A percentile compares a stretch with the other conserved stretches of the same genome.
These are phyloP conservation scores for Aspergillaceae sp. DNA, from an alignment of 2,329 filamentous ascomycete species.

Conservation along the genomic window DNA sequence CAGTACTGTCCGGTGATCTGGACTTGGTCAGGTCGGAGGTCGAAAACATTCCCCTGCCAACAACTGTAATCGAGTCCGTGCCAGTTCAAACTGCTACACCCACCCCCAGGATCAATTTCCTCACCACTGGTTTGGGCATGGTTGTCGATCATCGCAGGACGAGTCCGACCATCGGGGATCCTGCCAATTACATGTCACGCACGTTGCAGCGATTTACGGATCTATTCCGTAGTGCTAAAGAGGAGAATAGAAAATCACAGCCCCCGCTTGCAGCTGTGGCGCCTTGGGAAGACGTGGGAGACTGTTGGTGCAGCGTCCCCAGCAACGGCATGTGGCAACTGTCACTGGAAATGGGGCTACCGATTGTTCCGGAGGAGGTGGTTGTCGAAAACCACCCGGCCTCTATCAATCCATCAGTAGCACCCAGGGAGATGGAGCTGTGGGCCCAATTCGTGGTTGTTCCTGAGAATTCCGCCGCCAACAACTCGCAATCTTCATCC, in stretches of 20 bases:
- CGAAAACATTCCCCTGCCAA: constrained; percentile 13
- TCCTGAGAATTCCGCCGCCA: constrained; percentile 3
- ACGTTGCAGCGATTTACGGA: too few relatives aligned
- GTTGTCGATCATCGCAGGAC: constrained; percentile 51
- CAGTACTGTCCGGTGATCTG: constrained; percentile 23
- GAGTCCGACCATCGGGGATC: constrained; percentile 46
- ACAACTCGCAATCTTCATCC: neutral
- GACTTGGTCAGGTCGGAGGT: constrained; percentile 17
- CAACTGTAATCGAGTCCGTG: constrained; percentile 10
- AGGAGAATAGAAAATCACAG: constrained; percentile 1
- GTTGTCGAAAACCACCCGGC: constrained; percentile 65
- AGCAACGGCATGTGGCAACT: constrained; percentile 39
- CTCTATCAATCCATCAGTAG: constrained; percentile 51
- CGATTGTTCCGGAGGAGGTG: constrained; percentile 58
- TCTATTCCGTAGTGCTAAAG: too few relatives aligned
- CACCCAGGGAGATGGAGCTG: constrained; percentile 61
- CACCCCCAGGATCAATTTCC: constrained; percentile 58
- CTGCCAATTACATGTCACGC: neutral
- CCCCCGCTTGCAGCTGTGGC: constrained; percentile 51
- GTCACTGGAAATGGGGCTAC: constrained; percentile 27
- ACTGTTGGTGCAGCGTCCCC: constrained; percentile 72
- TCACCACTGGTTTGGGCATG: constrained; percentile 58
- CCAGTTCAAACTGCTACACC: constrained; percentile 6
- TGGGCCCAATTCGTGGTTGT: constrained; percentile 53
- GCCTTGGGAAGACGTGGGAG: constrained; percentile 67